Base-by-base conservation (phyloP, 441 rosid genomes). In the Jatropha podagrica region DNA sequence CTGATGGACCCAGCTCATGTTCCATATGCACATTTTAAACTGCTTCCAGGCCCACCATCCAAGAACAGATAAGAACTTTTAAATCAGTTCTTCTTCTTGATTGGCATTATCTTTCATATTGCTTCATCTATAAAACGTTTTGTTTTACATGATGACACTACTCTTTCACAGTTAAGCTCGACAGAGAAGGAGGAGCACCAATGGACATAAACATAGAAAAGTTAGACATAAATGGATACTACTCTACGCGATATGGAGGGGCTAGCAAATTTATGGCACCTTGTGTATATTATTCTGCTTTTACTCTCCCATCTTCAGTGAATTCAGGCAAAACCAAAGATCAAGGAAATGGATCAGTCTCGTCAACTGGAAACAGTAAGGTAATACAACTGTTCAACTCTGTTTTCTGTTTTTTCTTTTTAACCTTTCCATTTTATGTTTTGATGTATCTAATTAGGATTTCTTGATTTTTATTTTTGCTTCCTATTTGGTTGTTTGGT, bases 1-100 rank as follows among this genome's bases (percentile, higher is more conserved):
- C 90, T 95, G 40, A 87, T 92, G 94, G 98, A 95, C 79, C 98
- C 94, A n/a, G 91, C 97, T 78, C 98, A 92, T 83, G 97, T 92
- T 71, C 94, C 97, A 4, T 95, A 92, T 80, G 96, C 98, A 69
- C 97, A 95, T 83, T 85, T 84, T 69, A 89, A 92, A 63, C 73
- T 92, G 68, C 82, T 90, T 89, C 81, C 75, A 65, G 68, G 72
- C 66, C 76, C 65, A 74, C 79, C 74, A 68, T 83, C 87, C 20
- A 86, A 84, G 76, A 81, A 88, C 73, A 84, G 72, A 77, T 76
- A 78, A 82, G 78, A 55, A 26, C 52, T 76, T 68, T 27, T 9
- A 20, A 23, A 41, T 46, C 7, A 44, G 12, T 44, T 41, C 51
- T 23, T 8, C 56, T 1, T 42, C 3, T 73, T 37, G 58, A 20